phyloP scores from a whole-genome alignment of 495 filamentous ascomycete genomes.

The Annulohypoxylon moriforme region DNA sequence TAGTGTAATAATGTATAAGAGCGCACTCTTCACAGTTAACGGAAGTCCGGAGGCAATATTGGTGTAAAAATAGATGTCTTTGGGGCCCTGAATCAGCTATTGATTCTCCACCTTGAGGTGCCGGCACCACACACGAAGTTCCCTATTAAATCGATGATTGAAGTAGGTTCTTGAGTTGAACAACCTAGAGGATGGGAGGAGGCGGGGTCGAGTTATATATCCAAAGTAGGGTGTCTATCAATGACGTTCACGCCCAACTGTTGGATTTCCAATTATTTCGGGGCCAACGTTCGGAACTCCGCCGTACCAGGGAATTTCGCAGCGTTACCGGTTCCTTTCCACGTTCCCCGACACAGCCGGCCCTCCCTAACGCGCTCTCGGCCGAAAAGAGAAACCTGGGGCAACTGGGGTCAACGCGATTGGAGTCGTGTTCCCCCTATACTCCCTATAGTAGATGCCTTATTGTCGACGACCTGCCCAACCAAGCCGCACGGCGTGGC shows the following conservation, averaged over 20 bases:
- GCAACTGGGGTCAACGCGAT: neutral
- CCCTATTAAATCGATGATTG: neutral
- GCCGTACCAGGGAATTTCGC: conserved; percentile 10
- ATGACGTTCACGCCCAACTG: conserved; percentile 18
- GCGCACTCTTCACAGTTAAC: neutral
- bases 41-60: conserved; percentile 28
- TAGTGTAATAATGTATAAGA: neutral
- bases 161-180: neutral
- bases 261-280: conserved; percentile 18
- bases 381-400: conserved; percentile 9
- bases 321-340: conserved; percentile 24
- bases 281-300: conserved; percentile 29
- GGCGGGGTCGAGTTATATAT: neutral
- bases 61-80: conserved; percentile 17
- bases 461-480: conserved; percentile 3
- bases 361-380: conserved; percentile 14
- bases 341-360: neutral
- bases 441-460: neutral
- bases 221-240: neutral
- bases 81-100: neutral
- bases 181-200: neutral
- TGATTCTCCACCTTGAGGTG: conserved; percentile 1
- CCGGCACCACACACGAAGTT: neutral
- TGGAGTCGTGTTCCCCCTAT: neutral
- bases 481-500: neutral